These are phyloP conservation scores for Wickerhamomyces xylosicus DNA, from an alignment of 805 yeast genomes.

Conservation along the genomic window DNA sequence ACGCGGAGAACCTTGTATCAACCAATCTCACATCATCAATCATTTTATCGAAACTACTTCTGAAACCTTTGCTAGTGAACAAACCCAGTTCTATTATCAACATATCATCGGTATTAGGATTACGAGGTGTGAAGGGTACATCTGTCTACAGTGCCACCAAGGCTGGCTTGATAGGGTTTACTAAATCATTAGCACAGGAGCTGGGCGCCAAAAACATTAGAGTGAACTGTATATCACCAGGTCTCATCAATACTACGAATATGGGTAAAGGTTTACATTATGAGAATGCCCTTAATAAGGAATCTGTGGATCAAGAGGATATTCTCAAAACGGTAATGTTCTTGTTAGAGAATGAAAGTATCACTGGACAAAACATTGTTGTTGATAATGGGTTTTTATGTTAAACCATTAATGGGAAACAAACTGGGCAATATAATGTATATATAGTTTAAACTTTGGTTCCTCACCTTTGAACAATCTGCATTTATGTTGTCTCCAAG, in stretches of 20 bases:
- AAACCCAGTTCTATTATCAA: conserved; percentile 37
- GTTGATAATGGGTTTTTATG: conserved; percentile 21
- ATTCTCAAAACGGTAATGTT: conserved; percentile 16
- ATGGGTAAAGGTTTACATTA: conserved; percentile 28
- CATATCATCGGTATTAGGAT: conserved; percentile 54
- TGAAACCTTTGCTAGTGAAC: conserved; percentile 38
- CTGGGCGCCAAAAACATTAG: conserved; percentile 40
- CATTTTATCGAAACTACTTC: conserved; percentile 40
- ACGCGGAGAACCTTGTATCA: conserved; percentile 35
- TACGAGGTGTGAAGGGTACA: conserved; percentile 42
- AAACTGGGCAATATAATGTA: too few species aligned
- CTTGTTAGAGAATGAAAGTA: conserved; percentile 13
- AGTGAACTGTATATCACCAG: conserved; percentile 62
- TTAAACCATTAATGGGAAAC: too few species aligned
- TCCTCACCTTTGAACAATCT: too few species aligned
- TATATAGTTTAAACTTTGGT: too few species aligned
- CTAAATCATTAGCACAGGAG: conserved; percentile 50
- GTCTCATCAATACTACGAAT: conserved; percentile 53
- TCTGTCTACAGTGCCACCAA: conserved; percentile 61
- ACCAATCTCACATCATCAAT: conserved; percentile 57
- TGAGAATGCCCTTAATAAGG: conserved; percentile 12
- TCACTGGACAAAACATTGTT: conserved; percentile 22
- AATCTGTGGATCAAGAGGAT: conserved; percentile 13
- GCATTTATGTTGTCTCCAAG: too few species aligned
- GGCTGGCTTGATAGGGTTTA: conserved; percentile 57